A percentile compares a stretch with the other conserved stretches of the same genome.
These are phyloP conservation scores for Lactifluus echinatus DNA, from an alignment of 768 basidiomycete species.

Conservation along the genomic window DNA sequence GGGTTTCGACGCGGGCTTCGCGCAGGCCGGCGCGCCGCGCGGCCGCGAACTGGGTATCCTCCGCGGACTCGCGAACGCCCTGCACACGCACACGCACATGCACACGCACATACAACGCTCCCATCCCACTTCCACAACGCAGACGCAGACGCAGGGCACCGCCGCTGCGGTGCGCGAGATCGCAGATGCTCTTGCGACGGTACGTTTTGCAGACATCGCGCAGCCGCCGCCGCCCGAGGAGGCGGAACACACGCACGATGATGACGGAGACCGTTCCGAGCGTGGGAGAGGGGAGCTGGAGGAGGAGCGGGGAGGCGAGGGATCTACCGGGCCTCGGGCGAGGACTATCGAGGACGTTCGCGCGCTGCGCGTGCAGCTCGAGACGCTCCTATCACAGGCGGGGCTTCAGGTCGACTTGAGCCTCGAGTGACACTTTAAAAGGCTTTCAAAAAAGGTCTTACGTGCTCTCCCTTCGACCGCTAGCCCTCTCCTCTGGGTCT, in stretches of 20 bases:
- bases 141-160: background rate
- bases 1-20: slow-evolving; percentile 87
- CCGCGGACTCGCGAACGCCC: slow-evolving; percentile 51
- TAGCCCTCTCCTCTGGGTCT: too few species aligned
- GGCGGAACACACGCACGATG: slow-evolving; percentile 61
- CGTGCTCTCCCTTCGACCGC: too few species aligned
- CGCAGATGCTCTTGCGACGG: slow-evolving; percentile 41
- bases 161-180: slow-evolving; percentile 34
- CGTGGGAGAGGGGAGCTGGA: background rate
- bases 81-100: slow-evolving; percentile 25
- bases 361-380: slow-evolving; percentile 1
- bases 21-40: slow-evolving; percentile 56
- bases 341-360: slow-evolving; percentile 5
- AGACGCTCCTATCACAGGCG: background rate
- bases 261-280: slow-evolving; percentile 26
- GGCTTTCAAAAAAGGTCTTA: too few species aligned
- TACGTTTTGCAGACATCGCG: slow-evolving; percentile 64
- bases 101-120: too few species aligned
- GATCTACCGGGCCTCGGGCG: background rate
- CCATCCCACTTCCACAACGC: too few species aligned
- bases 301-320: background rate
- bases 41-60: slow-evolving; percentile 72
- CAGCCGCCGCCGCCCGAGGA: slow-evolving; percentile 64
- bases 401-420: slow-evolving; percentile 6
- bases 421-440: background rate